These are phyloP conservation scores for Spongispora temasekensis DNA, from an alignment of 1,284 basidiomycete genomes.

Conservation along the genomic window DNA sequence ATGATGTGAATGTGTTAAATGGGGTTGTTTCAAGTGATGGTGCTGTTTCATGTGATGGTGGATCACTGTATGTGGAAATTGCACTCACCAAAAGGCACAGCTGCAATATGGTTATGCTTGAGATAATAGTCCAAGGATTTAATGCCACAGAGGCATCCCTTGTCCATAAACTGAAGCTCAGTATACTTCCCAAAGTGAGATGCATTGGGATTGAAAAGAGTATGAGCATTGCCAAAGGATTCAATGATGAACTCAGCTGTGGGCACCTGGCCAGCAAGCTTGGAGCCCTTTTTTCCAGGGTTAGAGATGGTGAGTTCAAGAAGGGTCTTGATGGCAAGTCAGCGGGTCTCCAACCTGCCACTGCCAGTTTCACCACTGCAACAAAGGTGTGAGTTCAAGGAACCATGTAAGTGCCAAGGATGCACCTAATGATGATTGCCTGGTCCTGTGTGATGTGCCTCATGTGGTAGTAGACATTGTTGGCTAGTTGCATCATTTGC, in stretches of 20 bases:
- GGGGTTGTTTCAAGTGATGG: background rate
- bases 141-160: background rate
- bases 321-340: background rate
- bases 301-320: background rate
- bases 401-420: too few relatives aligned
- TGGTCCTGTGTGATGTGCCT: too few relatives aligned
- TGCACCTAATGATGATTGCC: too few relatives aligned
- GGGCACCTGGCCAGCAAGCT: background rate
- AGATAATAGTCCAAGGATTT: background rate
- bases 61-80: background rate
- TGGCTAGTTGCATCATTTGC: too few relatives aligned
- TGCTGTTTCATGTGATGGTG: background rate
- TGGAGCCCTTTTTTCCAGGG: background rate
- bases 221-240: background rate
- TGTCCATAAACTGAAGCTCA: background rate
- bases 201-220: background rate
- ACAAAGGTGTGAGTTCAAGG: too few relatives aligned
- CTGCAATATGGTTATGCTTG: slow-evolving; percentile 37
- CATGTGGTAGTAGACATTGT: too few relatives aligned
- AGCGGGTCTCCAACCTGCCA: too few relatives aligned
- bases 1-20: background rate
- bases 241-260: background rate
- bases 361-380: too few relatives aligned
- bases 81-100: slow-evolving; percentile 62
- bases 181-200: background rate